Evolutionary conservation across 805 yeast genomes (phyloP).

Genomic region (Candida succiphila): DNA sequence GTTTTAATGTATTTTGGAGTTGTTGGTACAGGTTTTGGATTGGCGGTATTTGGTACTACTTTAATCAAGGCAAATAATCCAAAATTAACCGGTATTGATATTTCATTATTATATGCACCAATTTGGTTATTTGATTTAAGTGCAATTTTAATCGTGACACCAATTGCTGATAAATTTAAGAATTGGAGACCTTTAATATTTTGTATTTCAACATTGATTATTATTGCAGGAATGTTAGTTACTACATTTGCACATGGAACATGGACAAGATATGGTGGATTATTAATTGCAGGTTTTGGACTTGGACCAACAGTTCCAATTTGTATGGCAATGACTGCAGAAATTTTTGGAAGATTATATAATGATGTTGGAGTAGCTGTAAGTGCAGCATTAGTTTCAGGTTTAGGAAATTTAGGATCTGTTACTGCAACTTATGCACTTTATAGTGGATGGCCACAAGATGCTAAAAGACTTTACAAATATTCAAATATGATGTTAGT

Average conservation of each 20-base stretch:
- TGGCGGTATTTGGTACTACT: constrained; percentile 78
- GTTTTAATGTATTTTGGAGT: constrained; percentile 87
- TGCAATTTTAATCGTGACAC: constrained; percentile 66
- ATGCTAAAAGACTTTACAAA: constrained; percentile 45
- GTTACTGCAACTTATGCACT: constrained; percentile 81
- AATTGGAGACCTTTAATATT: constrained; percentile 53
- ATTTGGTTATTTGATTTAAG: constrained; percentile 82
- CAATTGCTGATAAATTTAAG: constrained; percentile 65
- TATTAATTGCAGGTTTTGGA: constrained; percentile 77
- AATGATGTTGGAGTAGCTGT: constrained; percentile 85
- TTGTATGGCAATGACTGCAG: constrained; percentile 75
- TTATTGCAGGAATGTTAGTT: constrained; percentile 66
- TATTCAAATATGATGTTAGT: constrained; percentile 82
- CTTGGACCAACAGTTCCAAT: constrained; percentile 89
- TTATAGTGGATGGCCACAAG: constrained; percentile 83
- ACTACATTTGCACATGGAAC: constrained; percentile 64
- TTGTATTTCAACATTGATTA: constrained; percentile 49
- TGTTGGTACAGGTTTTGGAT: constrained; percentile 84
- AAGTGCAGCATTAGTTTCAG: constrained; percentile 74
- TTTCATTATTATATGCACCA: constrained; percentile 76
- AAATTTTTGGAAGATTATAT: constrained; percentile 57
- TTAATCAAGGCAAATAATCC: constrained; percentile 61
- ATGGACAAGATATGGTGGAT: constrained; percentile 76
- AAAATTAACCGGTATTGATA: constrained; percentile 48
- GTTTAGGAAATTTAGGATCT: constrained; percentile 80